A percentile compares a stretch with the other conserved stretches of the same genome.
These are phyloP conservation scores for Haplosporangium sp. DNA, from an alignment of 371 early-diverging fungal genomes.

Conservation along the genomic window DNA sequence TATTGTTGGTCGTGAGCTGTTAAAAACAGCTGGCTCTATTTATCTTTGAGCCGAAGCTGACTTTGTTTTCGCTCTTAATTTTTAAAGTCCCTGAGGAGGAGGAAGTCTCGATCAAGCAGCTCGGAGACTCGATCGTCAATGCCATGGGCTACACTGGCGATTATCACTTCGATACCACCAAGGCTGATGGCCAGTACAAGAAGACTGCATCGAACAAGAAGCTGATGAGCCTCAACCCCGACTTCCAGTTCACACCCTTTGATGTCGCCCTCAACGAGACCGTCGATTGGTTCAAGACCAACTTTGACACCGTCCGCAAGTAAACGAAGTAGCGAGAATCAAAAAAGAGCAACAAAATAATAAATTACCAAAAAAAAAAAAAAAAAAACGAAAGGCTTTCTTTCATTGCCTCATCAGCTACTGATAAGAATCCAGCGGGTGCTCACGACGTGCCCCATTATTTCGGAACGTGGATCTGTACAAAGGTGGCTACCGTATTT, in stretches of 20 bases:
- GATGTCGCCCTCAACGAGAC: slow-evolving; percentile 80
- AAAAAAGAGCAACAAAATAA: too few relatives aligned
- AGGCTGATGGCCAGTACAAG: slow-evolving; percentile 88
- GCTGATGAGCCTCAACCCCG: slow-evolving; percentile 77
- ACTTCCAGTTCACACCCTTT: slow-evolving; percentile 86
- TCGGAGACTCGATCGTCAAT: slow-evolving; percentile 81
- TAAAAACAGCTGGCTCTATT: too few relatives aligned
- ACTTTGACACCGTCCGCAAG: slow-evolving; percentile 75
- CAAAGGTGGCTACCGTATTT: too few relatives aligned
- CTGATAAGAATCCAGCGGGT: slow-evolving; percentile 1
- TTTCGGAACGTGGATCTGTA: too few relatives aligned
- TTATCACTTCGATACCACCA: slow-evolving; percentile 78
- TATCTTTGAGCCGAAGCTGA: too few relatives aligned
- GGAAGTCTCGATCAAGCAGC: slow-evolving; percentile 85
- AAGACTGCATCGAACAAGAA: slow-evolving; percentile 91
- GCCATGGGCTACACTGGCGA: slow-evolving; percentile 76
- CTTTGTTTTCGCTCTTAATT: slow-evolving; percentile 12
- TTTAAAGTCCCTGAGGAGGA: slow-evolving; percentile 79
- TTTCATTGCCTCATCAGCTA: too few relatives aligned
- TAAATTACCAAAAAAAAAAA: slow-evolving; percentile 10
- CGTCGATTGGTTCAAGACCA: slow-evolving; percentile 83
- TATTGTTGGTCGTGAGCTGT: too few relatives aligned
- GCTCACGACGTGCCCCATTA: too few relatives aligned
- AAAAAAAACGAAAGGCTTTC: slow-evolving; percentile 4
- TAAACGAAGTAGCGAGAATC: slow-evolving; percentile 8